These are phyloP conservation scores for Xanthoconium separans DNA, from an alignment of 1,284 basidiomycete genomes.

Conservation along the genomic window DNA sequence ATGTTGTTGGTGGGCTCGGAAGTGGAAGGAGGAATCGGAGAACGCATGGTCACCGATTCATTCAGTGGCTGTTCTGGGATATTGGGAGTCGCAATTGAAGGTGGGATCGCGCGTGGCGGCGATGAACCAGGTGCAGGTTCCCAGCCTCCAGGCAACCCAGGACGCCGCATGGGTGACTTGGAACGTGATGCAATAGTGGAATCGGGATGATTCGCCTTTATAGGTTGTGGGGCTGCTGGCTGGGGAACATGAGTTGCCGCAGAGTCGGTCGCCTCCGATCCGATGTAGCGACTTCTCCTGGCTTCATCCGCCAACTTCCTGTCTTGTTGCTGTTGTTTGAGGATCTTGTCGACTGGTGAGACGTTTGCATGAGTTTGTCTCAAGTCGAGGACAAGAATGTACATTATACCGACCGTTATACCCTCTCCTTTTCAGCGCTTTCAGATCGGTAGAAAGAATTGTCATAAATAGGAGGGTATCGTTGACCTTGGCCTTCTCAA, in stretches of 20 bases:
- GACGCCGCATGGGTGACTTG: constrained; percentile 22
- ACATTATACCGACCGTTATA: constrained; percentile 64
- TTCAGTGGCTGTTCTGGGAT: constrained; percentile 6
- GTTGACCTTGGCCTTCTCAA: constrained; percentile 74
- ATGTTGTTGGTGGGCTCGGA: constrained; percentile 12
- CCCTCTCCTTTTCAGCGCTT: constrained; percentile 81
- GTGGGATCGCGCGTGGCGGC: constrained; percentile 5
- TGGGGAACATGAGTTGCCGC: constrained; percentile 9
- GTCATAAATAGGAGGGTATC: constrained; percentile 90
- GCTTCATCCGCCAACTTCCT: constrained; percentile 59
- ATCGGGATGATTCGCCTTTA: constrained; percentile 2
- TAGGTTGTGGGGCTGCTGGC: constrained; percentile 14
- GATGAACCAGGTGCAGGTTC: constrained; percentile 11
- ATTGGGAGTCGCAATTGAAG: not conserved
- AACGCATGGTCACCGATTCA: constrained; percentile 2
- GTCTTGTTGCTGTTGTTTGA: constrained; percentile 81
- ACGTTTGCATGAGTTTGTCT: not conserved
- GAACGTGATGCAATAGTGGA: constrained; percentile 8
- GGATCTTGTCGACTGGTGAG: constrained; percentile 80
- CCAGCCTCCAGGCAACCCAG: constrained; percentile 27
- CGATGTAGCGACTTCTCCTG: constrained; percentile 28
- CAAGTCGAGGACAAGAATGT: not conserved
- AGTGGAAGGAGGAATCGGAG: constrained; percentile 5
- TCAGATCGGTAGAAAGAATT: constrained; percentile 87
- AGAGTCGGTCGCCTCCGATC: constrained; percentile 12